A percentile compares a stretch with the other conserved stretches of the same genome.
phyloP scores from a whole-genome alignment of 2,329 filamentous ascomycete species.

The Coccinonectria pachysandricola region DNA sequence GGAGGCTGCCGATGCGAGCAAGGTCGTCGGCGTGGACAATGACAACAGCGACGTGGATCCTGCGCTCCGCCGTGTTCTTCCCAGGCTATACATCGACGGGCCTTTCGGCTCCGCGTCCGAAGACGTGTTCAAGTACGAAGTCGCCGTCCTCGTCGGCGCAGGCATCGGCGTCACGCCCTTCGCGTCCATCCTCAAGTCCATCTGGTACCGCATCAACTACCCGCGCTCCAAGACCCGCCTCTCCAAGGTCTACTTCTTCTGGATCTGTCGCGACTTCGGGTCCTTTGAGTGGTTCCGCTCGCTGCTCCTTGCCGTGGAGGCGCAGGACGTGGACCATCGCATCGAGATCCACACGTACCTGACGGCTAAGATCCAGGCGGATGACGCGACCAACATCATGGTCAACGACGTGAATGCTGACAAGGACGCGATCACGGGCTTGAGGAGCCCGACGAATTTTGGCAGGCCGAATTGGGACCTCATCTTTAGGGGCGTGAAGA shows the following conservation, averaged over 20 bases:
- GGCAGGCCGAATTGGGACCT: conserved; percentile 84
- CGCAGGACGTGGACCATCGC: conserved; percentile 70
- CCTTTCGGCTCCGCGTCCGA: conserved; percentile 81
- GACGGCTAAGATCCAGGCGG: conserved; percentile 75
- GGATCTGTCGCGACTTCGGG: conserved; percentile 80
- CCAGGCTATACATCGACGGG: conserved; percentile 72
- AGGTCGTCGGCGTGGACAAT: conserved; percentile 58
- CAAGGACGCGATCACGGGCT: conserved; percentile 73
- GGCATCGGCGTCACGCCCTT: conserved; percentile 83
- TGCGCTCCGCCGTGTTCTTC: conserved; percentile 61
- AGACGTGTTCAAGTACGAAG: conserved; percentile 83
- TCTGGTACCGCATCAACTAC: conserved; percentile 91
- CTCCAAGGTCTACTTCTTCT: conserved; percentile 86
- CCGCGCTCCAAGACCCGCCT: conserved; percentile 69
- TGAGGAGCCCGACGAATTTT: conserved; percentile 75
- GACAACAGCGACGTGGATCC: conserved; percentile 53
- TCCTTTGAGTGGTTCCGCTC: conserved; percentile 88
- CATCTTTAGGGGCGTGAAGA: conserved; percentile 75
- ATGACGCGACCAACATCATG: conserved; percentile 86
- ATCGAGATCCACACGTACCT: conserved; percentile 89
- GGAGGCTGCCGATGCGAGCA: conserved; percentile 39
- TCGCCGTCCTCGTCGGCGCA: conserved; percentile 67
- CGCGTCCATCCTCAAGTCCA: conserved; percentile 78
- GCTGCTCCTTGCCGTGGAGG: conserved; percentile 73
- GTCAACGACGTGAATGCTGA: conserved; percentile 81